Conservation (phyloP, 75 land plant species). For the Ceratopteris richardii region DNA sequence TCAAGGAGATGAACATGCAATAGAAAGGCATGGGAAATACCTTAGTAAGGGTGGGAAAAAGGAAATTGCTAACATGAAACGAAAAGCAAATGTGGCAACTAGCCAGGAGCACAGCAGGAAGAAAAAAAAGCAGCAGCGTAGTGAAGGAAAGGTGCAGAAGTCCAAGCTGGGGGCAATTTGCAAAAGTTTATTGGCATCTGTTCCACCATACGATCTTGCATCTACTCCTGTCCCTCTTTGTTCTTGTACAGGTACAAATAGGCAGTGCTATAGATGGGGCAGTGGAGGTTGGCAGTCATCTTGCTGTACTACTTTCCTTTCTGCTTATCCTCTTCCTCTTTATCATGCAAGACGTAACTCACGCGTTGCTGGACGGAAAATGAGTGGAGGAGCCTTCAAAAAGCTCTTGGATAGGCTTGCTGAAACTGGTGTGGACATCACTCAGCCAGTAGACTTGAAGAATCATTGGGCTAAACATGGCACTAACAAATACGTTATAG, state of each 20-base stretch:
- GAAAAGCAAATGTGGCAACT: slow-evolving; percentile 2
- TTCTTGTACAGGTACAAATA: slow-evolving; percentile 63
- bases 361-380: slow-evolving; percentile 67
- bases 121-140: background rate
- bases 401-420: slow-evolving; percentile 65
- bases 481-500: slow-evolving; percentile 45
- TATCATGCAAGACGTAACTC: slow-evolving; percentile 52
- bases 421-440: slow-evolving; percentile 54
- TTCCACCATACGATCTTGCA: slow-evolving; percentile 24
- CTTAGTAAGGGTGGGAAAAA: too few relatives aligned
- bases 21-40: too few relatives aligned
- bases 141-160: background rate
- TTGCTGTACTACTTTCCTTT: slow-evolving; percentile 63
- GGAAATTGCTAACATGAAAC: slow-evolving; percentile 6
- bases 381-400: slow-evolving; percentile 72
- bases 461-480: slow-evolving; percentile 74
- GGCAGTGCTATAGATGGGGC: slow-evolving; percentile 84
- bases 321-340: slow-evolving; percentile 65
- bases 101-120: background rate
- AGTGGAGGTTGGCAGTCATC: slow-evolving; percentile 85
- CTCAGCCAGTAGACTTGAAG: slow-evolving; percentile 45
- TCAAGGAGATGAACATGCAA: background rate
- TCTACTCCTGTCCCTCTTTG: slow-evolving; percentile 57
- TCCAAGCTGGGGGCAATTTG: slow-evolving; percentile 5
- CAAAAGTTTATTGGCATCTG: background rate